A percentile compares a stretch with the other conserved stretches of the same genome.
Conservation (phyloP, 2,329 filamentous ascomycete genomes). For the Colletotrichum sp. region DNA sequence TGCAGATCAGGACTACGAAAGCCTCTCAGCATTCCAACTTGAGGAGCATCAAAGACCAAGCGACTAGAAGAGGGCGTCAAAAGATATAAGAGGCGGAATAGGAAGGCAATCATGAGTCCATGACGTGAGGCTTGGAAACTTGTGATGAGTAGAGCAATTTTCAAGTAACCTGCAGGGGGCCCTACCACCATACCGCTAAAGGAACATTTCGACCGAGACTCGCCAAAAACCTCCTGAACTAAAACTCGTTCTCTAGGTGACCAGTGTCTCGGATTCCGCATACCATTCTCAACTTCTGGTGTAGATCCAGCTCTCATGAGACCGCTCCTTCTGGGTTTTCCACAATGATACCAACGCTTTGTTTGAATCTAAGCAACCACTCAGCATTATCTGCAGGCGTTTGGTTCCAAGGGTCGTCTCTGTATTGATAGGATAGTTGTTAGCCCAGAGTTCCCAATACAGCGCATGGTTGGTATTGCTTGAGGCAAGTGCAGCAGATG, state of each 20-base stretch:
- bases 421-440: background rate
- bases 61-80: background rate
- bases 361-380: constrained; percentile 26
- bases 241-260: background rate
- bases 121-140: background rate
- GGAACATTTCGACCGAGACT: background rate
- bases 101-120: background rate
- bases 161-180: background rate
- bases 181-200: background rate
- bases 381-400: constrained; percentile 38
- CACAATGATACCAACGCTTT: background rate
- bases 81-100: rapidly evolving
- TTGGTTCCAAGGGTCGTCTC: constrained; percentile 43
- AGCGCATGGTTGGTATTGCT: background rate
- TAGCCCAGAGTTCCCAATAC: background rate
- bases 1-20: no score
- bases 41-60: no score
- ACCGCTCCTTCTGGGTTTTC: rapidly evolving
- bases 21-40: no score
- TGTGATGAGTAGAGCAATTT: background rate
- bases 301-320: background rate
- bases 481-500: background rate
- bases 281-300: background rate
- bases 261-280: rapidly evolving
- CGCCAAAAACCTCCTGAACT: background rate